Evolutionary conservation across 129 eudicot species (phyloP).

Genomic region (Smallanthus sonchifolius): DNA sequence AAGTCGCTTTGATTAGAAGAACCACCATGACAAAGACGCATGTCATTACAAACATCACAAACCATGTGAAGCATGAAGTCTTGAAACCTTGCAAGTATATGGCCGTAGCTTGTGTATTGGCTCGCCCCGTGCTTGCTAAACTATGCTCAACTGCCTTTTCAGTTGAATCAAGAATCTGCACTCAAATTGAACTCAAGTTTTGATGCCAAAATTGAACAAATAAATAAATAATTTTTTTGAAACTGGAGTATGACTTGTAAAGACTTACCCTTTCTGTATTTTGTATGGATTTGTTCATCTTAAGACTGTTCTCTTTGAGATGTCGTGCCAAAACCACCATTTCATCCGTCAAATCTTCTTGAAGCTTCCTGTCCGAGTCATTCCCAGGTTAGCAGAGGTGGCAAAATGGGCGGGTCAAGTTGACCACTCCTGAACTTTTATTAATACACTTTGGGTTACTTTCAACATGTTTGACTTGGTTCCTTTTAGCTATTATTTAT

Average conservation of each 20-base stretch:
- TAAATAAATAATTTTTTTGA: not conserved
- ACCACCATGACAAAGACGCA: slow-evolving; percentile 84
- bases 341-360: slow-evolving; percentile 96
- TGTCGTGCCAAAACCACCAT: slow-evolving; percentile 90
- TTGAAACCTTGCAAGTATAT: slow-evolving; percentile 56
- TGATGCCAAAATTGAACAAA: not conserved
- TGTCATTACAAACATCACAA: slow-evolving; percentile 58
- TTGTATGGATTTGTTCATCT: slow-evolving; percentile 71
- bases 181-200: not conserved
- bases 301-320: slow-evolving; percentile 81
- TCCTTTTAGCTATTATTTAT: not conserved
- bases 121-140: slow-evolving; percentile 85
- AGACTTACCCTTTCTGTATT: slow-evolving; percentile 73
- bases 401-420: not conserved
- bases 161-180: slow-evolving; percentile 88
- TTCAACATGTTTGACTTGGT: not conserved
- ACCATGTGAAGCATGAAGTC: slow-evolving; percentile 79
- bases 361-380: slow-evolving; percentile 63
- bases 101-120: slow-evolving; percentile 54
- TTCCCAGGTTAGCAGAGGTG: not conserved
- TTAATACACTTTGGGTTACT: not conserved
- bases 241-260: not conserved
- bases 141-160: slow-evolving; percentile 89
- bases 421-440: not conserved
- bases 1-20: slow-evolving; percentile 75